Evolutionary conservation across 768 basidiomycete species (phyloP), one percentile per base, ranked within the genome.

Genomic region (Tricholoma hemisulphureum): DNA sequence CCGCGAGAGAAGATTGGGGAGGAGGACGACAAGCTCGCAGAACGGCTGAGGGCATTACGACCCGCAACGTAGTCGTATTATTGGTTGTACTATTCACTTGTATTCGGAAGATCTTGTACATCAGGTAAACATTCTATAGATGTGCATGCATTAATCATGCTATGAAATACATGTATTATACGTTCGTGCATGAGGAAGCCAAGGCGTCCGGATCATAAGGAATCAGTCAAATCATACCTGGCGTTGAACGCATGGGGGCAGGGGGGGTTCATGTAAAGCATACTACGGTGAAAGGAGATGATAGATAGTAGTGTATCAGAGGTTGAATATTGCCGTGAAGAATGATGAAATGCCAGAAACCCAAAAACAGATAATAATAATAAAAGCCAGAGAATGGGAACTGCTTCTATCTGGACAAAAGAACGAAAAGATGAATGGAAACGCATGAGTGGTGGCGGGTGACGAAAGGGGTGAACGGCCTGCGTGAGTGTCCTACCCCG

Each of bases 41-140:
- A 95, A 67, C 80, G 97, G 64, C 72, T 98, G 69, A 81, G 96
- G 60, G 95, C 96, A 1, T 75, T 98, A 62, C 78, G 95, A 62
- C 93, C 94, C 10, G 86, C 89, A 3, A 80, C 83, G 62, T 91
- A 73, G 69, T 54, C 18, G 49, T 35, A 0, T 13, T 37, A 20
- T 24, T 53, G 43, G n/a, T 54, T 55, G 32, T 52, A 53, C 43
- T 62, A 62, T 52, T 20, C 37, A 58, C n/a, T 43, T 32, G 31
- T 55, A 43, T 50, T 45, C 46, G 50, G 46, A 37, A 57, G 51
- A 4, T 18, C 29, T 43, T 61, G 53, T 59, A 62, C 26, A 57
- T 49, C 43, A 45, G 21, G 21, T 23, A 45, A 45, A 23, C 23
- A 13, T 52, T 31, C 24, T 51, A 49, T 46, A 45, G 37, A 52